A percentile compares a stretch with the other conserved stretches of the same genome.
phyloP scores from a whole-genome alignment of 768 basidiomycete genomes.

The Phaeotremella fagi region DNA sequence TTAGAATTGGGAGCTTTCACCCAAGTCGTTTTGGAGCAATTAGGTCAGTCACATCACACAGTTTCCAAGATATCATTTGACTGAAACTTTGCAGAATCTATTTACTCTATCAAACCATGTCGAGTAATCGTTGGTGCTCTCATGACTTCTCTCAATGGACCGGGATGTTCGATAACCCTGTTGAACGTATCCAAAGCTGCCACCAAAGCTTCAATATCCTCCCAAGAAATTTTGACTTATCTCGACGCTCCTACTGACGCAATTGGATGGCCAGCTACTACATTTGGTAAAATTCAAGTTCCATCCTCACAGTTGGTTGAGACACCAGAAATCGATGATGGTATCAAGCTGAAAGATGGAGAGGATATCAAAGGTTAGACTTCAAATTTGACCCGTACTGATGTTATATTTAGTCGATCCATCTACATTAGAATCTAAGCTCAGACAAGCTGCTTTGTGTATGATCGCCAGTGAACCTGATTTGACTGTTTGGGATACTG shows the following conservation, averaged over 20 bases:
- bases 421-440: not conserved
- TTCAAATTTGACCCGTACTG: not conserved
- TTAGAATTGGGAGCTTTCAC: conserved; percentile 1
- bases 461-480: conserved; percentile 72
- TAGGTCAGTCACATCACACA: not conserved
- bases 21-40: not conserved
- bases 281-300: not conserved
- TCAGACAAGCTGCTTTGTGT: not conserved
- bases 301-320: not conserved
- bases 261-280: conserved; percentile 61
- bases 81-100: not conserved
- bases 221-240: conserved; percentile 16
- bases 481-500: conserved; percentile 79
- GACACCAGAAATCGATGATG: not conserved
- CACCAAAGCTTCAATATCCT: conserved; percentile 22
- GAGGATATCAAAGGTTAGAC: not conserved
- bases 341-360: not conserved
- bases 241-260: conserved; percentile 51
- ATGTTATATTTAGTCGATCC: not conserved
- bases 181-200: conserved; percentile 34
- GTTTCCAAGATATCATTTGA: not conserved
- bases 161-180: conserved; percentile 53
- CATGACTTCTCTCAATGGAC: conserved; percentile 42
- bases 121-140: not conserved
- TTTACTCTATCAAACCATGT: not conserved